A percentile compares a stretch with the other conserved stretches of the same genome.
Conservation (phyloP, 176 grass and related monocot genomes). For the Cymbopogon citratus region DNA sequence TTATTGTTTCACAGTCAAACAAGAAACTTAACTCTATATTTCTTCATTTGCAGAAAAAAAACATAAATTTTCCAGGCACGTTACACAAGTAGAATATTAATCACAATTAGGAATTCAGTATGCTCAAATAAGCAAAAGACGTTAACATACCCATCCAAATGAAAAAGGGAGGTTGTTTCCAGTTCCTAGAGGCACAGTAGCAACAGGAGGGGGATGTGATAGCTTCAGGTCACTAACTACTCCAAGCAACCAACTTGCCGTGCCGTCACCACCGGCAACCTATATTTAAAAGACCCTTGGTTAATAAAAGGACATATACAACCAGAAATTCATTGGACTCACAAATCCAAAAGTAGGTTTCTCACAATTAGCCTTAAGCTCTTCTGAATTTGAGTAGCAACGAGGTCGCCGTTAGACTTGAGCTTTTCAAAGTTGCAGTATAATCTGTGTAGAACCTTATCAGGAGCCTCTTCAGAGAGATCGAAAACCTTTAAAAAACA, state of each 20-base stretch:
- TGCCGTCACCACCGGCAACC: conserved; percentile 98
- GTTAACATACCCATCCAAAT: conserved; percentile 77
- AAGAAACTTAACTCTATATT: neutral
- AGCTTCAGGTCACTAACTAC: conserved; percentile 95
- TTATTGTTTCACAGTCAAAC: neutral
- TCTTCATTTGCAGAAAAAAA: neutral
- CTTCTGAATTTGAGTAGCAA: conserved; percentile 55
- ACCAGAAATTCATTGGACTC: neutral
- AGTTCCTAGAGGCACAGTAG: conserved; percentile 92
- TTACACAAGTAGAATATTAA: neutral
- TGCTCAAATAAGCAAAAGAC: neutral
- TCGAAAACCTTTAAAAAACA: conserved; percentile 67
- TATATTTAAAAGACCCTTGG: conserved; percentile 40
- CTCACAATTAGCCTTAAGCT: conserved; percentile 79
- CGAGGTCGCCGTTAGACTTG: conserved; percentile 22
- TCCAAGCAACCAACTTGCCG: conserved; percentile 97
- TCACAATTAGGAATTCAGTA: neutral
- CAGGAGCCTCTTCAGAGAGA: conserved; percentile 80
- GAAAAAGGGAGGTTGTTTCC: conserved; percentile 98
- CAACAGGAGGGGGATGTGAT: conserved; percentile 63
- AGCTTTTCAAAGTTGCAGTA: conserved; percentile 86
- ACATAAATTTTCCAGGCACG: neutral
- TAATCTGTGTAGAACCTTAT: conserved; percentile 74
- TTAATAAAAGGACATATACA: neutral
- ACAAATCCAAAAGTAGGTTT: neutral